Conservation (phyloP, 202 grass and related monocot genomes). For the Cymbopogon flexuosus region DNA sequence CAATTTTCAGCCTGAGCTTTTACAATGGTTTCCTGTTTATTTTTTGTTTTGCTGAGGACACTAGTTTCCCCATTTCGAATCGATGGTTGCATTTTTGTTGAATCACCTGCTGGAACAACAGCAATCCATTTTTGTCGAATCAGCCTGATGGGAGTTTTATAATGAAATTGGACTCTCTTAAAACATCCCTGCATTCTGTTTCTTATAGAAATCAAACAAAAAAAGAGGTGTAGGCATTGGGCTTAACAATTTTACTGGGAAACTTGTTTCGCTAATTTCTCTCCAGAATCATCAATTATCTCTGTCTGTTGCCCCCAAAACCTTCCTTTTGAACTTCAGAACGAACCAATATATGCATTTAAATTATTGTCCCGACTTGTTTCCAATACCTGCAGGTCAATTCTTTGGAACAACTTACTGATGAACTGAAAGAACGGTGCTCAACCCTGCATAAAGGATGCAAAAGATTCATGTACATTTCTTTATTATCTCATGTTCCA, state of each 20-base stretch:
- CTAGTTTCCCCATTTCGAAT: not conserved
- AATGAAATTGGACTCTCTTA: not conserved
- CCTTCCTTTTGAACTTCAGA: slow-evolving; percentile 4
- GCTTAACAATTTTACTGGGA: not conserved
- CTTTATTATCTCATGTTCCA: slow-evolving; percentile 6
- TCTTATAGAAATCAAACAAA: not conserved
- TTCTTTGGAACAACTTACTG: slow-evolving; percentile 82
- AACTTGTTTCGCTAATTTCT: slow-evolving; percentile 3
- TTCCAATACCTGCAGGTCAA: slow-evolving; percentile 56
- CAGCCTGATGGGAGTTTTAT: not conserved
- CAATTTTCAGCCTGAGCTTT: not conserved
- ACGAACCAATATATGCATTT: slow-evolving; percentile 19
- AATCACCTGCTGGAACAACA: not conserved
- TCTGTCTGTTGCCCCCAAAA: not conserved
- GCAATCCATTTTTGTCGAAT: not conserved
- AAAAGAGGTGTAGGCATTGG: slow-evolving; percentile 5
- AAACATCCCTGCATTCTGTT: not conserved
- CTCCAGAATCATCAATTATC: not conserved
- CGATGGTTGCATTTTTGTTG: not conserved
- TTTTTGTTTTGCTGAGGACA: not conserved
- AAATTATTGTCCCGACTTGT: slow-evolving; percentile 26
- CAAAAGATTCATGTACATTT: slow-evolving; percentile 84
- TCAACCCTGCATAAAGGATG: slow-evolving; percentile 87
- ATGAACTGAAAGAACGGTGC: slow-evolving; percentile 85
- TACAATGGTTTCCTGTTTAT: not conserved